phyloP scores from a whole-genome alignment of 1,139 yeast genomes.

The Geotrichum aggregatum region DNA sequence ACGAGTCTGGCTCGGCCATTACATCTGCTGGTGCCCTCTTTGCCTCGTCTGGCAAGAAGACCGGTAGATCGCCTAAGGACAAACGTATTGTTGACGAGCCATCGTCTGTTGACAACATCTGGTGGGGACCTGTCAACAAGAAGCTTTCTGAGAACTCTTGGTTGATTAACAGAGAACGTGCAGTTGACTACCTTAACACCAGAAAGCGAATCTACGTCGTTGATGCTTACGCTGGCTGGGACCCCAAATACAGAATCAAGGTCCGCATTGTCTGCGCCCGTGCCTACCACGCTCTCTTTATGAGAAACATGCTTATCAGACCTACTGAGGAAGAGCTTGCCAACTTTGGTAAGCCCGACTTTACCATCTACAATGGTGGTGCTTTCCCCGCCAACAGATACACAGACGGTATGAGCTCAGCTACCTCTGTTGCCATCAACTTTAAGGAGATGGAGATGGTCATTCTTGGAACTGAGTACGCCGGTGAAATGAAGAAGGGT shows the following conservation, averaged over 20 bases:
- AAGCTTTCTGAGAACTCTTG: slow-evolving; percentile 92
- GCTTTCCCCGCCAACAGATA: slow-evolving; percentile 97
- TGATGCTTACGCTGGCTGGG: slow-evolving; percentile 99
- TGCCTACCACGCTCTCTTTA: slow-evolving; percentile 96
- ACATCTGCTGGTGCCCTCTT: slow-evolving; percentile 92
- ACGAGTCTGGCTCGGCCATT: slow-evolving; percentile 85
- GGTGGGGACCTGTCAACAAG: slow-evolving; percentile 99
- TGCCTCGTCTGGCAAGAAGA: slow-evolving; percentile 93
- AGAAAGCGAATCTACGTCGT: slow-evolving; percentile 91
- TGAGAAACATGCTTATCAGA: slow-evolving; percentile 96
- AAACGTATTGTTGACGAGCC: slow-evolving; percentile 96
- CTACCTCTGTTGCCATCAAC: slow-evolving; percentile 93
- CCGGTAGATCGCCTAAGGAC: slow-evolving; percentile 98
- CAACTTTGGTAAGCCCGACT: slow-evolving; percentile 94
- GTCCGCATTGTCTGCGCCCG: slow-evolving; percentile 97
- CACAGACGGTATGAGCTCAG: slow-evolving; percentile 96
- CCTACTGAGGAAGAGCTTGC: slow-evolving; percentile 87
- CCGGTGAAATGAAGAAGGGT: slow-evolving; percentile 99
- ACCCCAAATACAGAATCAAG: slow-evolving; percentile 94
- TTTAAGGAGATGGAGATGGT: slow-evolving; percentile 99
- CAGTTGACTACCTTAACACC: slow-evolving; percentile 93
- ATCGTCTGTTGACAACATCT: slow-evolving; percentile 73
- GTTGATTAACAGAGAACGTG: slow-evolving; percentile 94
- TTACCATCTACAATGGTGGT: slow-evolving; percentile 97
- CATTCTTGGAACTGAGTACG: slow-evolving; percentile 95